These are phyloP conservation scores for Pichia eremophila DNA, from an alignment of 805 yeast species.

Conservation along the genomic window DNA sequence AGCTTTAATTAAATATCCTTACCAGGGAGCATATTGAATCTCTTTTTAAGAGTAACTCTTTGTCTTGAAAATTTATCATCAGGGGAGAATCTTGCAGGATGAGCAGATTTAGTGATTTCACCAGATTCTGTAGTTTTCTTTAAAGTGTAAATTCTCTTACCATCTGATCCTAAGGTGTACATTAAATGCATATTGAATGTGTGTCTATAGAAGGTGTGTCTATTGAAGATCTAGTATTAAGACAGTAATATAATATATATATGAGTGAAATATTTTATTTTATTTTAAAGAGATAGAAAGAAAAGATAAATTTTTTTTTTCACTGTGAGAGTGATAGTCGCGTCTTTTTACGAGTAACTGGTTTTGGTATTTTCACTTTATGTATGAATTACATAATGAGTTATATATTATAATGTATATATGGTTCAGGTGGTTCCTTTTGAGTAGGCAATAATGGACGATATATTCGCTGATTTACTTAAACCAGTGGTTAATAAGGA, in stretches of 20 bases:
- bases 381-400: no score
- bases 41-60: constrained; percentile 95
- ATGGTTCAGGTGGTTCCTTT: no score
- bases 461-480: constrained; percentile 36
- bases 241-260: no score
- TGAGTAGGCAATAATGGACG: constrained; percentile 10
- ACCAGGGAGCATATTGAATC: constrained; percentile 72
- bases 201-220: no score
- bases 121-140: constrained; percentile 74
- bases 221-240: no score
- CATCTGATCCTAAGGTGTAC: constrained; percentile 93
- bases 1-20: not conserved
- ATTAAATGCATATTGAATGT: constrained; percentile 76
- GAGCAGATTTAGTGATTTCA: constrained; percentile 96
- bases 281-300: no score
- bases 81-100: constrained; percentile 99
- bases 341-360: no score
- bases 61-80: constrained; percentile 99
- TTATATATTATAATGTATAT: no score
- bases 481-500: constrained; percentile 14
- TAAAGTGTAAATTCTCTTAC: constrained; percentile 91
- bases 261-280: no score
- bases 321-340: no score
- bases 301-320: no score
- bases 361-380: no score